phyloP scores from a whole-genome alignment of 257 asterid genomes.

The Linaria vulgaris region DNA sequence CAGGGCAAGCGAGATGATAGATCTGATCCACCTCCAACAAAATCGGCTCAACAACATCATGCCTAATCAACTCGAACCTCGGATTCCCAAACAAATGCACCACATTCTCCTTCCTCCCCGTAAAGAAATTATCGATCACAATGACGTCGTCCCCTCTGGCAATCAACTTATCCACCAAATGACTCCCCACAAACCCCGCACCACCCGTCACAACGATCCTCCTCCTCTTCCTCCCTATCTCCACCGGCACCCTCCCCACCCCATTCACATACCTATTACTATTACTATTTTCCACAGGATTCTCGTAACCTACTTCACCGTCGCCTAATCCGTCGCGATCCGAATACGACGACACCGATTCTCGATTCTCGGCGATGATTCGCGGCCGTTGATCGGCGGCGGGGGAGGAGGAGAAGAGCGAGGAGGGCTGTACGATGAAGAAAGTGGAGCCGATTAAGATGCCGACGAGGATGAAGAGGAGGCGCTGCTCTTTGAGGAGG shows the following conservation, averaged over 20 bases:
- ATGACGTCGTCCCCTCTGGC: conserved; percentile 78
- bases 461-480: conserved; percentile 73
- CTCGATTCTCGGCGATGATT: conserved; percentile 23
- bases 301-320: neutral
- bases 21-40: conserved; percentile 81
- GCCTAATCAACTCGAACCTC: conserved; percentile 74
- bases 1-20: conserved; percentile 81
- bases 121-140: conserved; percentile 70
- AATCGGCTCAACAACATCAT: conserved; percentile 73
- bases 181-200: conserved; percentile 80
- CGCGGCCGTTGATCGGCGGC: conserved; percentile 31
- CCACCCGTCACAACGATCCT: conserved; percentile 77
- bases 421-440: conserved; percentile 69
- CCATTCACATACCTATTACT: conserved; percentile 34
- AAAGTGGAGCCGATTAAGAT: conserved; percentile 73
- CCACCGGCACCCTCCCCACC: conserved; percentile 67
- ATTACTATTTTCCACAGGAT: neutral
- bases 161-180: conserved; percentile 70
- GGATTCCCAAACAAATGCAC: conserved; percentile 71
- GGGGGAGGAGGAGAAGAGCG: conserved; percentile 36
- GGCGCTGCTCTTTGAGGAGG: conserved; percentile 80
- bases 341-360: conserved; percentile 22
- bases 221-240: conserved; percentile 56
- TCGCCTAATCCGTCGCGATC: conserved; percentile 13
- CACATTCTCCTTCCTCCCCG: conserved; percentile 74